Percentiles rank a stretch among this genome's conserved stretches.
These are phyloP conservation scores for Saccharomycopsis sp. DNA, from an alignment of 805 yeast genomes.

Conservation along the genomic window DNA sequence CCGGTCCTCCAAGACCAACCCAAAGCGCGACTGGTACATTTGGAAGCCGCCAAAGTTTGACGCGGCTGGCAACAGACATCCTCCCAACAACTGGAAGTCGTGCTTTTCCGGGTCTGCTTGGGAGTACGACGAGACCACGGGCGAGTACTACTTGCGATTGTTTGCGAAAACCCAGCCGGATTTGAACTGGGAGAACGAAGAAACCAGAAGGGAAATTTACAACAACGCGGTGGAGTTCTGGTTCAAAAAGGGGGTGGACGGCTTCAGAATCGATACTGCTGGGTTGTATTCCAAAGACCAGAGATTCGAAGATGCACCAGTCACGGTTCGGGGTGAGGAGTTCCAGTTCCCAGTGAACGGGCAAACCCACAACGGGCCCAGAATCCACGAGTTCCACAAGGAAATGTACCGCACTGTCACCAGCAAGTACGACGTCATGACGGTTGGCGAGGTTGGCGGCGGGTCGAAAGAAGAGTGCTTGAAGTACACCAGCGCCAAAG, in stretches of 20 bases:
- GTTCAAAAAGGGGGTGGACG: conserved; percentile 49
- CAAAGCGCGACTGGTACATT: conserved; percentile 54
- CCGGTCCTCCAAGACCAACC: conserved; percentile 38
- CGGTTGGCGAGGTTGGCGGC: too few species aligned
- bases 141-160: conserved; percentile 46
- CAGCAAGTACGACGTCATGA: too few species aligned
- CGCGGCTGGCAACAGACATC: conserved; percentile 39
- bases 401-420: too few species aligned
- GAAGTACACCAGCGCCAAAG: too few species aligned
- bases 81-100: conserved; percentile 51
- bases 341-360: too few species aligned
- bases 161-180: conserved; percentile 52
- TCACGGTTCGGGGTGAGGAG: too few species aligned
- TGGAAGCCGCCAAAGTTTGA: conserved; percentile 46
- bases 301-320: conserved; percentile 40
- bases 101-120: conserved; percentile 49
- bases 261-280: conserved; percentile 51
- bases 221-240: conserved; percentile 42
- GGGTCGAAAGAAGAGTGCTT: too few species aligned
- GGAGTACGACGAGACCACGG: conserved; percentile 44
- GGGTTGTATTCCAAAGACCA: too few species aligned
- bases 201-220: conserved; percentile 30
- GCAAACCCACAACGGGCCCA: too few species aligned
- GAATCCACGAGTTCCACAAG: too few species aligned
- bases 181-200: conserved; percentile 48